Evolutionary conservation across 2,329 filamentous ascomycete genomes (phyloP).

Genomic region (Pseudogymnoascus pannorum): DNA sequence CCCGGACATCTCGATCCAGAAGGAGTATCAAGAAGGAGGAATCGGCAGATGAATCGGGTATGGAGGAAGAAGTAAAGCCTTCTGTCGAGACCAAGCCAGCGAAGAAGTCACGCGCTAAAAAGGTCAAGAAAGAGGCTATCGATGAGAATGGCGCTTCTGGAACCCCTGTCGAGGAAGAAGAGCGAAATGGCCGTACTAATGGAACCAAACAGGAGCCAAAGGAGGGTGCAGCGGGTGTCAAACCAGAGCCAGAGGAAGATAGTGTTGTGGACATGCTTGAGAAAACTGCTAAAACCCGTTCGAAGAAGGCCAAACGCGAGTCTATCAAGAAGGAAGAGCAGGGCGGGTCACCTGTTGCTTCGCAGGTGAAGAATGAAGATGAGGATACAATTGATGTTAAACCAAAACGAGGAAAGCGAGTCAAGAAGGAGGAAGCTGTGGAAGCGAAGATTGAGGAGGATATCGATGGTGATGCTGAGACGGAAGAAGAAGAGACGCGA

Average conservation of each 20-base stretch:
- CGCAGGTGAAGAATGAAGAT: constrained; percentile 22
- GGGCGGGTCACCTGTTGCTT: constrained; percentile 17
- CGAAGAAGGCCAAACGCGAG: constrained; percentile 32
- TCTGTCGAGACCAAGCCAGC: constrained; percentile 10
- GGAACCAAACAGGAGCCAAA: neutral
- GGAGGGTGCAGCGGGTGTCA: constrained; percentile 1
- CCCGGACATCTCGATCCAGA: constrained; percentile 23
- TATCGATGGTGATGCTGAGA: constrained; percentile 15
- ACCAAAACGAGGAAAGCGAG: constrained; percentile 28
- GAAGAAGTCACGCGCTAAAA: constrained; percentile 24
- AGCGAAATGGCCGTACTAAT: neutral
- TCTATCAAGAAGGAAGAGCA: constrained; percentile 14
- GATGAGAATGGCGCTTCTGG: neutral
- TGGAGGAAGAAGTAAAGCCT: neutral
- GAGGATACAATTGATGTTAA: constrained; percentile 24
- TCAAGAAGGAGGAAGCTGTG: constrained; percentile 23
- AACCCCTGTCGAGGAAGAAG: constrained; percentile 18
- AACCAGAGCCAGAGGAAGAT: constrained; percentile 17
- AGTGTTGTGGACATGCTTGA: constrained; percentile 22
- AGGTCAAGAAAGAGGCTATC: constrained; percentile 11
- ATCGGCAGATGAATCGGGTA: constrained; percentile 22
- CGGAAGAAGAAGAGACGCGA: constrained; percentile 12
- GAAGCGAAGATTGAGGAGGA: constrained; percentile 19
- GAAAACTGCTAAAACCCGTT: constrained; percentile 21
- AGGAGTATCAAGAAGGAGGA: constrained; percentile 31